Percentiles rank a stretch among this genome's conserved stretches.
Evolutionary conservation across 1,284 basidiomycete species (phyloP).

Genomic region (Kwoniella shivajii): DNA sequence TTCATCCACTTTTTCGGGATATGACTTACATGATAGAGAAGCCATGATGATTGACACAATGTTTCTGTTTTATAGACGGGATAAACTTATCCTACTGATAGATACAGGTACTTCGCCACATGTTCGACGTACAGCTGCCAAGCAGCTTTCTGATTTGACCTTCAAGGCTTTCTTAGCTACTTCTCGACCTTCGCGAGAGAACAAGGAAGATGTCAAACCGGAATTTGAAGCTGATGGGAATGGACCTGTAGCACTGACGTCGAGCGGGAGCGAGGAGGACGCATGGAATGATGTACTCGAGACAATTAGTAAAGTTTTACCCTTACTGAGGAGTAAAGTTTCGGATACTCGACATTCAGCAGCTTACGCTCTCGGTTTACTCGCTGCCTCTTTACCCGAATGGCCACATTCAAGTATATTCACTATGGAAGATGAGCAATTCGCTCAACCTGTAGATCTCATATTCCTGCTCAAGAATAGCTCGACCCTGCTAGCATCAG

Average conservation of each 20-base stretch:
- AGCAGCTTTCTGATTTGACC: slow-evolving; percentile 52
- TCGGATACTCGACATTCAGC: slow-evolving; percentile 54
- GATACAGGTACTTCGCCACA: slow-evolving; percentile 52
- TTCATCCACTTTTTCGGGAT: too few relatives aligned
- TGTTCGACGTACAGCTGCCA: slow-evolving; percentile 52
- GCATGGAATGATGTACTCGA: slow-evolving; percentile 53
- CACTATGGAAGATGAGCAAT: neutral
- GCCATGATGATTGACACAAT: too few relatives aligned
- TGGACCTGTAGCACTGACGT: slow-evolving; percentile 11
- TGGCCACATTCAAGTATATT: slow-evolving; percentile 18
- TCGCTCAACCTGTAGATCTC: slow-evolving; percentile 30
- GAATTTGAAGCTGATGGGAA: slow-evolving; percentile 3
- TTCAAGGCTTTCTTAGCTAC: slow-evolving; percentile 42
- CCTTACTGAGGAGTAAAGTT: slow-evolving; percentile 46
- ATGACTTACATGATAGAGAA: too few relatives aligned
- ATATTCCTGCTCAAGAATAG: slow-evolving; percentile 21
- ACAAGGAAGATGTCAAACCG: slow-evolving; percentile 14
- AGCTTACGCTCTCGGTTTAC: slow-evolving; percentile 46
- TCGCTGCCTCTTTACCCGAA: slow-evolving; percentile 41
- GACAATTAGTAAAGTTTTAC: slow-evolving; percentile 48
- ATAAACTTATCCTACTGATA: slow-evolving; percentile 54
- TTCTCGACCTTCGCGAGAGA: slow-evolving; percentile 8
- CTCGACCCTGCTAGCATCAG: slow-evolving; percentile 45
- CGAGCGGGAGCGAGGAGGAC: slow-evolving; percentile 34
- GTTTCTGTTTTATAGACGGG: slow-evolving; percentile 46